Conservation (phyloP, 2,329 filamentous ascomycete genomes). For the Blastomyces emzantsi region DNA sequence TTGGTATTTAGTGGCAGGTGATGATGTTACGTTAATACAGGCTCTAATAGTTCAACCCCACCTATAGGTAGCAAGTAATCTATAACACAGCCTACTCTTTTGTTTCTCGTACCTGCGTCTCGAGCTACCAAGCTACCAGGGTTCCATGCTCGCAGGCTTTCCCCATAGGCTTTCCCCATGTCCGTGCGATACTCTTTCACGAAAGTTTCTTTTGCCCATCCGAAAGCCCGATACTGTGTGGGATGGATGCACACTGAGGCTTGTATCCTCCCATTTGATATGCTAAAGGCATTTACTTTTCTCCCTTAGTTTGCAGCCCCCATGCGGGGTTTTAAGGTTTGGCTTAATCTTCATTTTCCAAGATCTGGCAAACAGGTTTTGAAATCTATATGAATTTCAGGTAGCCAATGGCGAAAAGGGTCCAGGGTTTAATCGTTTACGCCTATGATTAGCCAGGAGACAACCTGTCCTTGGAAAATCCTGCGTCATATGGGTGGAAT, state of each 20-base stretch:
- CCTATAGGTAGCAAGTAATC: neutral
- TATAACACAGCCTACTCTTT: neutral
- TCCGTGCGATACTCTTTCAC: neutral
- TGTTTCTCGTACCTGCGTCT: neutral
- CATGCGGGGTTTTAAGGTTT: neutral
- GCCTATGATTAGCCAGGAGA: neutral
- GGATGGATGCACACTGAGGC: too few relatives aligned
- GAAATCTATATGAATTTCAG: neutral
- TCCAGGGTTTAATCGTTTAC: neutral
- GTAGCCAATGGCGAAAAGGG: neutral
- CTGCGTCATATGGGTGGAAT: neutral
- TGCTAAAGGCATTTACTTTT: neutral
- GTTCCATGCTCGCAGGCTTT: neutral
- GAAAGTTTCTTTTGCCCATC: neutral
- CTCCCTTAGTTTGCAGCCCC: neutral
- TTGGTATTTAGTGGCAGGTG: neutral
- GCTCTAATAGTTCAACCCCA: neutral
- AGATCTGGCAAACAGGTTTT: neutral
- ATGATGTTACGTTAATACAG: neutral
- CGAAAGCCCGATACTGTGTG: neutral
- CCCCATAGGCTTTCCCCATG: too few relatives aligned
- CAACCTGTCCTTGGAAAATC: neutral
- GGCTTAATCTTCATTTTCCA: neutral
- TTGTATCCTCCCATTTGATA: neutral
- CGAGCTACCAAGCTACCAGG: neutral